Percentiles rank a stretch among this genome's conserved stretches.
These are phyloP conservation scores for Aspergillus carbonarius DNA, from an alignment of 2,329 filamentous ascomycete species.

Conservation along the genomic window DNA sequence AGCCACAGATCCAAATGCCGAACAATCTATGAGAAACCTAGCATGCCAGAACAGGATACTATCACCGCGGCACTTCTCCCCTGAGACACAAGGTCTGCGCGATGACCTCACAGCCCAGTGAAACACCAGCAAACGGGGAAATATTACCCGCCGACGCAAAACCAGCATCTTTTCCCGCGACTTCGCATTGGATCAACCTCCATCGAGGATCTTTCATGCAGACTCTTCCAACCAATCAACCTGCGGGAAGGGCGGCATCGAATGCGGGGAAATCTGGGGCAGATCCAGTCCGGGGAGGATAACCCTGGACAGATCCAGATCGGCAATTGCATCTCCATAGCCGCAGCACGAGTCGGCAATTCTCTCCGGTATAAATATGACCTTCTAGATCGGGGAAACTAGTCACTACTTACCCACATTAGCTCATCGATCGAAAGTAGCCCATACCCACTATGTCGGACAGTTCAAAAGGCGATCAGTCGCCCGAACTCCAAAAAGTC, in stretches of 20 bases:
- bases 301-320: background rate
- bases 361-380: background rate
- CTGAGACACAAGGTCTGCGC: background rate
- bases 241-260: background rate
- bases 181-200: background rate
- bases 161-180: background rate
- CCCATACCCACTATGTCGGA: background rate
- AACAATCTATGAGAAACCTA: background rate
- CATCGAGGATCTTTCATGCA: background rate
- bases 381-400: background rate
- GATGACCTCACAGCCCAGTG: background rate
- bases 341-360: background rate
- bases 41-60: background rate
- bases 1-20: too few relatives aligned
- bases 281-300: background rate
- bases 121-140: background rate
- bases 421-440: background rate
- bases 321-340: background rate
- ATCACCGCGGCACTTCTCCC: background rate
- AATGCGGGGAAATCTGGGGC: background rate
- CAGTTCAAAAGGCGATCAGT: background rate
- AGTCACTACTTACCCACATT: background rate
- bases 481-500: background rate
- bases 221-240: background rate
- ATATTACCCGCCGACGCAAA: background rate